A percentile compares a stretch with the other conserved stretches of the same genome.
These are phyloP conservation scores for Cyphellophora attinorum DNA, from an alignment of 2,329 filamentous ascomycete genomes.

Conservation along the genomic window DNA sequence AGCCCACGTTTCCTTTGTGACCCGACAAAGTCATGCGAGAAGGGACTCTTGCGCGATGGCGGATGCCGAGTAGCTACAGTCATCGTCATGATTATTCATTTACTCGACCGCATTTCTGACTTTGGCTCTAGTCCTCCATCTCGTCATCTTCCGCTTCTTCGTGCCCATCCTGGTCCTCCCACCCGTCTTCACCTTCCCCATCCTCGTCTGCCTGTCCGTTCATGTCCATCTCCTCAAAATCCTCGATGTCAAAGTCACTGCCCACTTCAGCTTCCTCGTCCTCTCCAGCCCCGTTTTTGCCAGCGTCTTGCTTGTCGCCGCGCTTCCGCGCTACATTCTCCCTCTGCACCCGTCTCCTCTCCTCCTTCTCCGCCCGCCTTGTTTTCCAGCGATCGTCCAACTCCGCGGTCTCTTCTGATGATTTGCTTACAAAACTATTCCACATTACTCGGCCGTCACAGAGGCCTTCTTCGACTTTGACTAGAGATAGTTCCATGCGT, in stretches of 20 bases:
- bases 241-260: constrained; percentile 21
- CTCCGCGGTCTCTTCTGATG: constrained; percentile 62
- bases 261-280: constrained; percentile 35
- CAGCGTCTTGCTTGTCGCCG: constrained; percentile 47
- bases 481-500: constrained; percentile 76
- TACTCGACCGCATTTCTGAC: constrained; percentile 1
- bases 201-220: constrained; percentile 8
- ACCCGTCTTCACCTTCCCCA: constrained; percentile 11
- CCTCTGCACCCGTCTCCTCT: constrained; percentile 69
- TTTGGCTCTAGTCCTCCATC: constrained; percentile 27
- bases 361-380: constrained; percentile 69
- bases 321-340: constrained; percentile 85
- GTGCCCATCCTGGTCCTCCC: constrained; percentile 6
- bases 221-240: constrained; percentile 11
- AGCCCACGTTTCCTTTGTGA: too few species aligned
- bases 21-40: too few species aligned
- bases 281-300: constrained; percentile 31
- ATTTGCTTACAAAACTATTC: constrained; percentile 91
- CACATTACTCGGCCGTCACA: constrained; percentile 89
- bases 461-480: constrained; percentile 91
- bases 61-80: too few species aligned
- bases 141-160: constrained; percentile 24
- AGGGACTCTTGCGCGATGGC: too few species aligned
- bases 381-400: constrained; percentile 77
- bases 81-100: too few species aligned